Evolutionary conservation across 108 stramenopile species (phyloP).

Genomic region (Cyclotella kingstonii): DNA sequence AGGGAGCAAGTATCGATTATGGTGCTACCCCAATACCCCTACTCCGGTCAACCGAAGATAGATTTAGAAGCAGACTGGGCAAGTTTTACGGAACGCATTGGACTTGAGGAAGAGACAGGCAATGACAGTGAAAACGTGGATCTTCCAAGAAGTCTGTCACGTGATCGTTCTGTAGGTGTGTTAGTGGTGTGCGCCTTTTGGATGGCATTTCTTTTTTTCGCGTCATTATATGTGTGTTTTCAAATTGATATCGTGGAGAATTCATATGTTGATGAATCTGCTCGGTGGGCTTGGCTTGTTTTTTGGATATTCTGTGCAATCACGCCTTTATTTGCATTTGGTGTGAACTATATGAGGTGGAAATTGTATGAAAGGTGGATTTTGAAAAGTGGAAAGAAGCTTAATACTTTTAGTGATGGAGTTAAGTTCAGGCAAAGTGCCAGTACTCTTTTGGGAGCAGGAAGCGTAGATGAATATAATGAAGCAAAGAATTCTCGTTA

Average conservation of each 20-base stretch:
- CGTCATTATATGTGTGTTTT: constrained; percentile 35
- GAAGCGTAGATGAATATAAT: constrained; percentile 2
- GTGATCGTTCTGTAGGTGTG: constrained; percentile 38
- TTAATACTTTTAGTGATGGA: background rate
- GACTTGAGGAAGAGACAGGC: constrained; percentile 13
- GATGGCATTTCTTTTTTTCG: constrained; percentile 49
- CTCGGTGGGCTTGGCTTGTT: constrained; percentile 22
- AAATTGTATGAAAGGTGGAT: constrained; percentile 64
- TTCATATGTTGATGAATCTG: constrained; percentile 36
- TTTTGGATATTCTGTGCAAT: constrained; percentile 34
- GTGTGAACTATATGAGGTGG: constrained; percentile 46
- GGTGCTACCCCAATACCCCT: constrained; percentile 54
- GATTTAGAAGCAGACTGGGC: constrained; percentile 72
- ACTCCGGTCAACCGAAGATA: constrained; percentile 65
- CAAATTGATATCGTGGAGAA: constrained; percentile 45
- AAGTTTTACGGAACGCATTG: constrained; percentile 30
- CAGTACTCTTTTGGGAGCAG: constrained; percentile 9
- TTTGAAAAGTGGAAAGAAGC: constrained; percentile 42
- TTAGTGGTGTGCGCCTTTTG: constrained; percentile 38
- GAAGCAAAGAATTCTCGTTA: constrained; percentile 11
- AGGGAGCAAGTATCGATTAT: constrained; percentile 58
- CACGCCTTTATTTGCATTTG: constrained; percentile 37
- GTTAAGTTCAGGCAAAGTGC: constrained; percentile 1
- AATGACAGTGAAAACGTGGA: constrained; percentile 1
- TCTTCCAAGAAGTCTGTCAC: constrained; percentile 3